A percentile compares a stretch with the other conserved stretches of the same genome.
Evolutionary conservation across 495 filamentous ascomycete genomes (phyloP).

Genomic region (Neurospora africana): DNA sequence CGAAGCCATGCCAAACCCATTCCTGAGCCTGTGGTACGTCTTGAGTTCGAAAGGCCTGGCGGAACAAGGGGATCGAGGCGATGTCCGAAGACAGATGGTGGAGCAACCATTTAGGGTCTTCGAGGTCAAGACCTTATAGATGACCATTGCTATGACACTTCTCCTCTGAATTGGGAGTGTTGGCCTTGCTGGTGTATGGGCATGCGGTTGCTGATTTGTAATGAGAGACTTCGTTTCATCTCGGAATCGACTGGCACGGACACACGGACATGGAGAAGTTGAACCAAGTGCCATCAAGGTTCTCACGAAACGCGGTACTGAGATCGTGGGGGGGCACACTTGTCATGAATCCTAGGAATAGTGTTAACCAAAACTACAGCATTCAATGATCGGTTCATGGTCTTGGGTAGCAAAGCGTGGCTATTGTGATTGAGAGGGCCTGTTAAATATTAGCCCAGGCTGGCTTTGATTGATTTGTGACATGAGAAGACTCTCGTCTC

Average conservation of each 20-base stretch:
- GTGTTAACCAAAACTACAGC: background rate
- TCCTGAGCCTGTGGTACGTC: background rate
- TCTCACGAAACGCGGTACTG: background rate
- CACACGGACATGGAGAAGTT: background rate
- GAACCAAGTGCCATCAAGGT: background rate
- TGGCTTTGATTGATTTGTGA: constrained; percentile 16
- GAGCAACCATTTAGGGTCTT: background rate
- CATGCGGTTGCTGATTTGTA: background rate
- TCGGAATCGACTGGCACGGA: background rate
- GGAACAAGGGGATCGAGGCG: background rate
- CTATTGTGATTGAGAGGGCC: background rate
- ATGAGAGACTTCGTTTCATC: background rate
- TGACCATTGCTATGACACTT: background rate
- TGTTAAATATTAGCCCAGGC: constrained; percentile 11
- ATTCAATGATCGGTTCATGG: background rate
- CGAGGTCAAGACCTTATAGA: background rate
- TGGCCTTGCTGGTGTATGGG: background rate
- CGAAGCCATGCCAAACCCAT: background rate
- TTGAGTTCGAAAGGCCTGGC: background rate
- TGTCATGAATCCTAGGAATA: background rate
- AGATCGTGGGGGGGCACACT: background rate
- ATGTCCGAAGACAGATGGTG: background rate
- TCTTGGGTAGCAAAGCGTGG: background rate
- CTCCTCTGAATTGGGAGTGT: background rate
- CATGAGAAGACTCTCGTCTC: constrained; percentile 8